phyloP scores from a whole-genome alignment of 2,329 filamentous ascomycete species.

The Neonectria punicea region DNA sequence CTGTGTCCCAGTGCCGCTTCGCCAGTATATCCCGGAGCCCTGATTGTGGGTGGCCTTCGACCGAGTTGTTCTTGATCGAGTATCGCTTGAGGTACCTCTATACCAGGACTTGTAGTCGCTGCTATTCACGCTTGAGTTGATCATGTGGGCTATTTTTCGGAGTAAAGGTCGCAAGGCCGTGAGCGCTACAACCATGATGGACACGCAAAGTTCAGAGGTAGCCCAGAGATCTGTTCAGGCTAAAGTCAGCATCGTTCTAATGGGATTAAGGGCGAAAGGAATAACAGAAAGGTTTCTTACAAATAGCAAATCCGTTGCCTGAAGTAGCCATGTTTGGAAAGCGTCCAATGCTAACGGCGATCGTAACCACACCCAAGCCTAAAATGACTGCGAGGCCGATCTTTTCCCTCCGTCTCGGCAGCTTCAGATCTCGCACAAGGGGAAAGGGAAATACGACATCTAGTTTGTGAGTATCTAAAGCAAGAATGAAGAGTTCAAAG shows the following conservation, averaged over 20 bases:
- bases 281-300: slow-evolving; percentile 5
- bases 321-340: slow-evolving; percentile 31
- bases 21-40: slow-evolving; percentile 14
- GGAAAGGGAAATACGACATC: slow-evolving; percentile 38
- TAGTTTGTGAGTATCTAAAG: neutral
- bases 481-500: no score
- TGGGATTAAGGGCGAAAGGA: neutral
- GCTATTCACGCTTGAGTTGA: slow-evolving; percentile 1
- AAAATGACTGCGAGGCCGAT: slow-evolving; percentile 33
- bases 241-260: neutral
- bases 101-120: slow-evolving; percentile 13
- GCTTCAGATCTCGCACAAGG: slow-evolving; percentile 29
- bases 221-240: slow-evolving; percentile 28
- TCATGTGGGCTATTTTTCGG: slow-evolving; percentile 16
- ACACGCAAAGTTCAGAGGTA: slow-evolving; percentile 31
- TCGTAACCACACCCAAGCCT: slow-evolving; percentile 33
- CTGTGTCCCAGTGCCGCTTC: neutral
- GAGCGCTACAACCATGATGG: slow-evolving; percentile 30
- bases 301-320: slow-evolving; percentile 26
- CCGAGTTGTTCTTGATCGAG: neutral
- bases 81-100: neutral
- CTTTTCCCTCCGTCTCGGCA: slow-evolving; percentile 34
- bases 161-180: slow-evolving; percentile 27
- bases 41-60: neutral
- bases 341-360: slow-evolving; percentile 35